A percentile compares a stretch with the other conserved stretches of the same genome.
phyloP scores from a whole-genome alignment of 1,139 yeast species.

The Candida glucosophila region DNA sequence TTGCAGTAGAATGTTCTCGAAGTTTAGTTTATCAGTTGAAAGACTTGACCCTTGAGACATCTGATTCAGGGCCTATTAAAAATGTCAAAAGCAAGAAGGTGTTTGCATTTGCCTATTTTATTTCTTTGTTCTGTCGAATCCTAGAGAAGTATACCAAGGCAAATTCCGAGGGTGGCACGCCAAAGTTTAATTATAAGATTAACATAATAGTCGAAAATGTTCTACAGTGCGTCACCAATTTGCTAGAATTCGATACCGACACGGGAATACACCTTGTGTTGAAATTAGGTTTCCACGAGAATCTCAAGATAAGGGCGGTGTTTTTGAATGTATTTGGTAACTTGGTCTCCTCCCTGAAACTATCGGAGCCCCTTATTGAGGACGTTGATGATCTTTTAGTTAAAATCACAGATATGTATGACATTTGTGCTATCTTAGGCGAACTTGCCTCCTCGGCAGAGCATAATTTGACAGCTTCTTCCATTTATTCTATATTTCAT shows the following conservation, averaged over 20 bases:
- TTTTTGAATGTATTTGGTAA: constrained; percentile 72
- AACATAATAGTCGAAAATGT: constrained; percentile 54
- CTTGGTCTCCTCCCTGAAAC: constrained; percentile 40
- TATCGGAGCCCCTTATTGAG: constrained; percentile 14
- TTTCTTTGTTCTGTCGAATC: constrained; percentile 62
- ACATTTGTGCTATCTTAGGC: constrained; percentile 44
- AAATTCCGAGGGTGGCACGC: constrained; percentile 11
- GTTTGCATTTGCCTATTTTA: constrained; percentile 62
- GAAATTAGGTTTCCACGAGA: constrained; percentile 71
- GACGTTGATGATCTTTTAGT: constrained; percentile 16
- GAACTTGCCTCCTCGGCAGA: constrained; percentile 56
- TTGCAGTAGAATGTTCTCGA: constrained; percentile 58
- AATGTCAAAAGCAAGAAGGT: constrained; percentile 53
- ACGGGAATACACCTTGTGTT: constrained; percentile 71
- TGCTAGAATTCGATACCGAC: constrained; percentile 66
- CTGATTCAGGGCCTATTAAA: constrained; percentile 49
- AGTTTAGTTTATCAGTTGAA: constrained; percentile 49
- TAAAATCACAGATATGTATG: constrained; percentile 17
- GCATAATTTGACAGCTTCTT: constrained; percentile 49
- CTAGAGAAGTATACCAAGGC: constrained; percentile 44
- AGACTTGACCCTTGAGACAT: constrained; percentile 50
- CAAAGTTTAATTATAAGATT: constrained; percentile 43
- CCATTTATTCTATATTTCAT: constrained; percentile 57
- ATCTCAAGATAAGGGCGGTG: constrained; percentile 55
- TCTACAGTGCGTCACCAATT: constrained; percentile 58